Conservation (phyloP, 2,329 filamentous ascomycete species). For the Leptographium lundbergii region DNA sequence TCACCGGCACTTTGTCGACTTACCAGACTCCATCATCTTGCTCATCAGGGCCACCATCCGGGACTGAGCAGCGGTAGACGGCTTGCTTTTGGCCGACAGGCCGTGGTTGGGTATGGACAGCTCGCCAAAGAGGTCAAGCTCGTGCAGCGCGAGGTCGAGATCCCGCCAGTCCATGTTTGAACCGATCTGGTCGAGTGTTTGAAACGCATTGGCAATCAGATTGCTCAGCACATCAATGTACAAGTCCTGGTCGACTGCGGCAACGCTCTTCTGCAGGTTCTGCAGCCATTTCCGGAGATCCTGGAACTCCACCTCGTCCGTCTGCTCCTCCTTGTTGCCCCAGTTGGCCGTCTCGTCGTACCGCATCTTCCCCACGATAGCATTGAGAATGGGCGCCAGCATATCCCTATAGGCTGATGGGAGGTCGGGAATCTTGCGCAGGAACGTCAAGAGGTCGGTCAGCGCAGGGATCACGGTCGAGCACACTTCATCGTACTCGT, state of each 20-base stretch:
- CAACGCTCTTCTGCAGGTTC: slow-evolving; percentile 83
- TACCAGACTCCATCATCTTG: slow-evolving; percentile 87
- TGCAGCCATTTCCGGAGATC: slow-evolving; percentile 84
- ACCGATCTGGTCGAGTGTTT: slow-evolving; percentile 61
- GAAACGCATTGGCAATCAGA: slow-evolving; percentile 78
- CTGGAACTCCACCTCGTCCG: slow-evolving; percentile 94
- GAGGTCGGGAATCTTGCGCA: slow-evolving; percentile 68
- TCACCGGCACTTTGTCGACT: slow-evolving; percentile 17
- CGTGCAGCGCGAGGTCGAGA: slow-evolving; percentile 81
- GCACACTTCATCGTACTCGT: slow-evolving; percentile 97
- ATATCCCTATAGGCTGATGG: slow-evolving; percentile 66
- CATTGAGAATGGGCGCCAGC: slow-evolving; percentile 77
- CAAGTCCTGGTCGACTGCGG: slow-evolving; percentile 73
- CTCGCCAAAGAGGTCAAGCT: slow-evolving; percentile 94
- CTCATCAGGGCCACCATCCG: slow-evolving; percentile 84
- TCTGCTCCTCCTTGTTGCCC: slow-evolving; percentile 89
- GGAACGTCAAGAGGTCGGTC: slow-evolving; percentile 81
- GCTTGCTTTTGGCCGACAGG: slow-evolving; percentile 72
- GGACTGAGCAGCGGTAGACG: slow-evolving; percentile 66
- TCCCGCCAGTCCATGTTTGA: slow-evolving; percentile 84
- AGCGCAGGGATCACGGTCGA: slow-evolving; percentile 89
- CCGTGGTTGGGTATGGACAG: slow-evolving; percentile 81
- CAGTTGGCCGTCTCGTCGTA: slow-evolving; percentile 91
- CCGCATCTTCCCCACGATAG: slow-evolving; percentile 90
- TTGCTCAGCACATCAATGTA: slow-evolving; percentile 83